A percentile compares a stretch with the other conserved stretches of the same genome.
phyloP scores from a whole-genome alignment of 148 eudicot genomes.

The Silene latifolia region DNA sequence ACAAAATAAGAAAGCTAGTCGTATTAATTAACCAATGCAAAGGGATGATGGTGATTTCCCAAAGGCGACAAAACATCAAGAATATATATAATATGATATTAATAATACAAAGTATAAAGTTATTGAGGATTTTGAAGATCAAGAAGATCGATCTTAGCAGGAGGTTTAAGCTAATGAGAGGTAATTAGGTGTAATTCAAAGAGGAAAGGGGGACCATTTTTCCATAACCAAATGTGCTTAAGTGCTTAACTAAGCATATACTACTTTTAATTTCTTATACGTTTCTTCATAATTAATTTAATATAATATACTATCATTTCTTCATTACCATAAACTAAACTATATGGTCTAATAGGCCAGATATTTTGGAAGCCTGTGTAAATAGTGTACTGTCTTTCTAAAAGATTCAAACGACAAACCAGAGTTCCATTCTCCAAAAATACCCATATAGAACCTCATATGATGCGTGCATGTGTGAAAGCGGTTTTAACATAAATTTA shows the following conservation, averaged over 20 bases:
- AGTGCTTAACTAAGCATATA: background rate
- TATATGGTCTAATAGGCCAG: background rate
- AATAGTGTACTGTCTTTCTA: constrained; percentile 1
- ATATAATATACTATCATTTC: background rate
- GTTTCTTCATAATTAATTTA: background rate
- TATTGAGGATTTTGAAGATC: background rate
- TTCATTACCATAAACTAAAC: background rate
- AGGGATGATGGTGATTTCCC: background rate
- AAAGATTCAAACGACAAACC: constrained; percentile 7
- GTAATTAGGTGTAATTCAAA: constrained; percentile 8
- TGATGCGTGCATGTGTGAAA: too few relatives aligned
- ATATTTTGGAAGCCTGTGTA: constrained; percentile 2
- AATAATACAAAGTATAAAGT: too few relatives aligned
- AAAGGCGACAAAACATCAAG: background rate
- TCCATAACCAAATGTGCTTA: constrained; percentile 2
- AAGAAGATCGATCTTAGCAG: background rate
- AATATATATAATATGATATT: too few relatives aligned
- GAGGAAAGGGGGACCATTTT: constrained; percentile 19
- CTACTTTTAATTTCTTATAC: background rate
- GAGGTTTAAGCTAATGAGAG: constrained; percentile 1
- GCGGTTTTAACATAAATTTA: too few relatives aligned
- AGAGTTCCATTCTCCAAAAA: background rate
- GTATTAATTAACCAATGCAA: background rate
- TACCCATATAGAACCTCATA: too few relatives aligned
- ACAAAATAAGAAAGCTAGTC: background rate